Evolutionary conservation across 805 yeast species (phyloP), one percentile per base, ranked within the genome.

Genomic region (Ogataea kodamae): DNA sequence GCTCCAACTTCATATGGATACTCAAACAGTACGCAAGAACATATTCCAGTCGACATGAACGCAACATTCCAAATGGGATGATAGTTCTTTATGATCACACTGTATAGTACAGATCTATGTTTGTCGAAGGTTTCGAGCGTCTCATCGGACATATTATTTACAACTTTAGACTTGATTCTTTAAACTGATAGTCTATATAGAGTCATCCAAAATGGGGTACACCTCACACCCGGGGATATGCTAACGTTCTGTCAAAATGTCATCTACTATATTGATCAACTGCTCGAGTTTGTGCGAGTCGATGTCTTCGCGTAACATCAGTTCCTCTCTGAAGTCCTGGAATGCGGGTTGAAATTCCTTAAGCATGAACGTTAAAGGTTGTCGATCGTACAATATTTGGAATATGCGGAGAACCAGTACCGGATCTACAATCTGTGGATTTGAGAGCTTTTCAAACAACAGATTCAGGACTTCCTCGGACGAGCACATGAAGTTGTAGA

Each of bases 1-100:
- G 43, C 45, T 9, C 37, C 39, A 19, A 49, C 36, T 17, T 47
- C 46, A 22, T 49, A 54, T 0, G 94, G 84, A 53, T 78, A 85
- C 18, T 61, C 50, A 54, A 74, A 70, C 6, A 86, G 62, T 5
- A 81, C 59, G 19, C 71, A 56, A 1, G 83, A 61, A 3, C 81
- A 62, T 25, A 86, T 81, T 1, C 95, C 95, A 1, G 82, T 71
- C 2, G 90, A 92, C 95, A 86, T 86, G 23, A 78, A 72, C 31
- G 77, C 68, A 17, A 80, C 78, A 54, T 78, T 83, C 73, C 79
- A 78, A n/a, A 65, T 68, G 1, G 83, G 81, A 26, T 63, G 62
- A 41, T 62, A 68, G 14, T 53, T 49, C 20, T 44, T 27, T 28
- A 57, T 28, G 1, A 53, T 32, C 3, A 45, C 39, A 28, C 43